These are phyloP conservation scores for Emericellopsis terricola DNA, from an alignment of 495 filamentous ascomycete genomes.

Conservation along the genomic window DNA sequence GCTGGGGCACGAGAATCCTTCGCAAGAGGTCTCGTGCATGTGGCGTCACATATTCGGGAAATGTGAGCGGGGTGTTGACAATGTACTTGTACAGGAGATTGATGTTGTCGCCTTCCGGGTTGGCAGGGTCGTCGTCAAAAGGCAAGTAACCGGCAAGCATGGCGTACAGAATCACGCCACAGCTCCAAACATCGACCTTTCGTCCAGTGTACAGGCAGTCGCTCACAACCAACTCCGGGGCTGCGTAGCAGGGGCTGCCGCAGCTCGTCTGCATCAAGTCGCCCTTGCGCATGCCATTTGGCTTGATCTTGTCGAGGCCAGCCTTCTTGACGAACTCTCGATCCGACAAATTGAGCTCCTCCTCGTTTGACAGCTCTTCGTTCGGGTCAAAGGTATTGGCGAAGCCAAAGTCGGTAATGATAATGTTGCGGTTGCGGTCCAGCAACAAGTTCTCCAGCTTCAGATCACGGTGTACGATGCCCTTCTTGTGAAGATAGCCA, in stretches of 20 bases:
- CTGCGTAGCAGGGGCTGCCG: constrained; percentile 86
- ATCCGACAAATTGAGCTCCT: constrained; percentile 73
- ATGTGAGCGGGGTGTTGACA: constrained; percentile 88
- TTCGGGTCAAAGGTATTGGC: constrained; percentile 88
- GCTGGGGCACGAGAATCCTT: constrained; percentile 91
- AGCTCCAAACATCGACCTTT: constrained; percentile 99
- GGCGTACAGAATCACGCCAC: constrained; percentile 95
- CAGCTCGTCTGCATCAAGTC: constrained; percentile 71
- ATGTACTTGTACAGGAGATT: constrained; percentile 99
- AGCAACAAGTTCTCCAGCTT: constrained; percentile 95
- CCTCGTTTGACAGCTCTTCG: constrained; percentile 78
- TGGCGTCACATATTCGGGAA: constrained; percentile 96
- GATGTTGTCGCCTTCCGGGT: constrained; percentile 98
- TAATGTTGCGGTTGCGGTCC: constrained; percentile 94
- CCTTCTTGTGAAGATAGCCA: constrained; percentile 96
- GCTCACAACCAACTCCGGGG: constrained; percentile 92
- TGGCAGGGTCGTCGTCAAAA: constrained; percentile 96
- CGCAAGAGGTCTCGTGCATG: constrained; percentile 86
- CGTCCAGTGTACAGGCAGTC: constrained; percentile 93
- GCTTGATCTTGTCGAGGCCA: constrained; percentile 46
- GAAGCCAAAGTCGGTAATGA: constrained; percentile 99
- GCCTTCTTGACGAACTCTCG: constrained; percentile 67
- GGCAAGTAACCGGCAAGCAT: constrained; percentile 99
- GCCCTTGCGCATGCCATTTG: constrained; percentile 41
- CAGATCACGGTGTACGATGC: constrained; percentile 93